Conservation (phyloP, 2,329 filamentous ascomycete species). For the Stachybotrys chartarum region DNA sequence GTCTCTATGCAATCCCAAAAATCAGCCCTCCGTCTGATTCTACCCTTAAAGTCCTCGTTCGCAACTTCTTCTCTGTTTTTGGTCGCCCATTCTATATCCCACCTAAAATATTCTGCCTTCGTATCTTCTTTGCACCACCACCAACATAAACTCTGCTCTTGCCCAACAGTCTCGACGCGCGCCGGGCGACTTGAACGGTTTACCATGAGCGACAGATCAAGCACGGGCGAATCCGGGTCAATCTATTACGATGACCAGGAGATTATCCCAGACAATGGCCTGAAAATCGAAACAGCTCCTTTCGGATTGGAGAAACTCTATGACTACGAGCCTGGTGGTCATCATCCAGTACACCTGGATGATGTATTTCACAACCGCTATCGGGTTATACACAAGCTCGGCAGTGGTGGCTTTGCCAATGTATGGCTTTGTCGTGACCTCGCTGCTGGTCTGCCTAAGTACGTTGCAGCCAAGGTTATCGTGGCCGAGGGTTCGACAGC, state of each 20-base stretch:
- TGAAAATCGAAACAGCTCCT: neutral
- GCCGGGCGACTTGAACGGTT: too few relatives aligned
- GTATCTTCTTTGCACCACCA: too few relatives aligned
- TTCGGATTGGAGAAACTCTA: slow-evolving; percentile 9
- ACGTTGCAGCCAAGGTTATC: slow-evolving; percentile 25
- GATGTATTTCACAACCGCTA: slow-evolving; percentile 32
- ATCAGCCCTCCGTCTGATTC: too few relatives aligned
- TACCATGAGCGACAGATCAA: neutral
- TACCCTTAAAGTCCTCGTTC: too few relatives aligned
- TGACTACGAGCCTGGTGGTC: slow-evolving; percentile 29
- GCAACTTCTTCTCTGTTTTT: too few relatives aligned
- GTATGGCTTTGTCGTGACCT: slow-evolving; percentile 33
- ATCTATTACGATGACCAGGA: neutral
- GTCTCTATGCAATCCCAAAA: too few relatives aligned
- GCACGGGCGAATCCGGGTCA: neutral
- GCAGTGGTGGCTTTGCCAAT: slow-evolving; percentile 34
- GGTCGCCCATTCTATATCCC: too few relatives aligned
- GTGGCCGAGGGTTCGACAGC: slow-evolving; percentile 13
- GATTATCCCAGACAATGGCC: neutral
- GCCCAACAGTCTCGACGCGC: too few relatives aligned
- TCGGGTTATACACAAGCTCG: slow-evolving; percentile 34
- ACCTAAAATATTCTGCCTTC: too few relatives aligned
- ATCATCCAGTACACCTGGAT: slow-evolving; percentile 33
- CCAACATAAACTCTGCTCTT: too few relatives aligned
- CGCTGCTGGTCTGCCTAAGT: slow-evolving; percentile 12